phyloP scores from a whole-genome alignment of 2,329 filamentous ascomycete species.

The Thermomyces lanuginosus region DNA sequence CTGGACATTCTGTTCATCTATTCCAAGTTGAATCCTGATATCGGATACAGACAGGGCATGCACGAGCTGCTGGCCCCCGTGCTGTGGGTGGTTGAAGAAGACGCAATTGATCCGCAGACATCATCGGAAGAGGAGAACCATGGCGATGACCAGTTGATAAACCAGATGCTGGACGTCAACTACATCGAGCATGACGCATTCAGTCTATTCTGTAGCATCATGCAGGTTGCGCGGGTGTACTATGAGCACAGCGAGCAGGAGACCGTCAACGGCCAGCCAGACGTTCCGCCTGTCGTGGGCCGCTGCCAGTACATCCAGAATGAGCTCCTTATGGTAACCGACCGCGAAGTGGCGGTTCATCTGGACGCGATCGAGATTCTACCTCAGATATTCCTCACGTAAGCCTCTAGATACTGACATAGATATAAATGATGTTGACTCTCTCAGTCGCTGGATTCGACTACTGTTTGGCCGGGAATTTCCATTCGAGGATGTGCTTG shows the following conservation, averaged over 20 bases:
- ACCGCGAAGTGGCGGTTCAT: conserved; percentile 69
- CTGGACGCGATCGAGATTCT: conserved; percentile 70
- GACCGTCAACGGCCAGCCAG: conserved; percentile 28
- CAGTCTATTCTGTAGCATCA: conserved; percentile 66
- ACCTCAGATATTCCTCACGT: conserved; percentile 96
- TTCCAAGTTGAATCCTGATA: conserved; percentile 74
- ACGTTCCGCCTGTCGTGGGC: conserved; percentile 58
- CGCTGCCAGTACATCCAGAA: conserved; percentile 80
- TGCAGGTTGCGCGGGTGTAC: conserved; percentile 73
- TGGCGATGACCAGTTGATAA: conserved; percentile 42
- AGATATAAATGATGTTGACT: conserved; percentile 6
- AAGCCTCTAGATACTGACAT: conserved; percentile 16
- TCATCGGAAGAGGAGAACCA: conserved; percentile 18
- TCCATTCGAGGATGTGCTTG: conserved; percentile 65
- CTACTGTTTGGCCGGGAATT: conserved; percentile 89
- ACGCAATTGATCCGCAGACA: conserved; percentile 47
- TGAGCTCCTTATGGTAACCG: conserved; percentile 56
- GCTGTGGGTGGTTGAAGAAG: conserved; percentile 65
- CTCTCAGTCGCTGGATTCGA: conserved; percentile 68
- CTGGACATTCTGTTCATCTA: conserved; percentile 86
- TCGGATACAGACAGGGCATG: conserved; percentile 96
- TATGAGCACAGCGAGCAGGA: conserved; percentile 52
- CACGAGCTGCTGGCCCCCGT: conserved; percentile 88
- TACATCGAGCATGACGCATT: conserved; percentile 88
- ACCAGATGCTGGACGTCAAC: conserved; percentile 51